Conservation (phyloP, 129 eudicot species). For the Flaveria ramosissima region DNA sequence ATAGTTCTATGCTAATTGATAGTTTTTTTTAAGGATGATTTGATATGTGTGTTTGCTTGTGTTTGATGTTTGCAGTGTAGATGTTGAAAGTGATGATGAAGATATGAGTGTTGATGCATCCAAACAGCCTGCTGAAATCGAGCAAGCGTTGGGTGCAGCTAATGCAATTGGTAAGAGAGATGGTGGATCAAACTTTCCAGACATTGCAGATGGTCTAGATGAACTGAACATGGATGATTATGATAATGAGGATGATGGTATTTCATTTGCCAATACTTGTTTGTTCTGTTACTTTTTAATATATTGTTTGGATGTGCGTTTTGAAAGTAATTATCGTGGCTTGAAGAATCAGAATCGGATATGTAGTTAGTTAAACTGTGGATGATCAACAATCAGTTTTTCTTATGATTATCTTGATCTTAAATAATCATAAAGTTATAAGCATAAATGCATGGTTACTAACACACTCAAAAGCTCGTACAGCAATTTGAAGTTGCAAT, state of each 20-base stretch:
- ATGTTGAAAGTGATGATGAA: slow-evolving; percentile 60
- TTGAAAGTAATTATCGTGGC: background rate
- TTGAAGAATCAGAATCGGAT: background rate
- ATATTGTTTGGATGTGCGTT: slow-evolving; percentile 11
- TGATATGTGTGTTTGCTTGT: background rate
- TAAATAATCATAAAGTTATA: too few relatives aligned
- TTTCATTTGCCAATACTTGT: slow-evolving; percentile 1
- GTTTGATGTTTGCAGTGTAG: slow-evolving; percentile 47
- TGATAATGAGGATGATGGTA: slow-evolving; percentile 93
- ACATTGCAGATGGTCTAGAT: slow-evolving; percentile 62
- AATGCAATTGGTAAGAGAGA: slow-evolving; percentile 68
- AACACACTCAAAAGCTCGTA: background rate
- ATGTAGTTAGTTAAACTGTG: background rate
- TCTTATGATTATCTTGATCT: too few relatives aligned
- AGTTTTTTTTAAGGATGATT: background rate
- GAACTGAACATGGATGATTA: slow-evolving; percentile 88
- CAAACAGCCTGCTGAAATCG: slow-evolving; percentile 58
- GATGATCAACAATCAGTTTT: too few relatives aligned
- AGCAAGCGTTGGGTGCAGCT: slow-evolving; percentile 80
- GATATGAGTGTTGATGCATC: slow-evolving; percentile 51
- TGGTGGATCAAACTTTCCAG: slow-evolving; percentile 40
- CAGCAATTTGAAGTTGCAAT: background rate
- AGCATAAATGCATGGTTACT: too few relatives aligned
- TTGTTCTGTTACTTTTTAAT: background rate
- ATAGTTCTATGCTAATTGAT: background rate